Evolutionary conservation across 2,329 filamentous ascomycete species (phyloP).

Genomic region (Colletotrichum sublineola): DNA sequence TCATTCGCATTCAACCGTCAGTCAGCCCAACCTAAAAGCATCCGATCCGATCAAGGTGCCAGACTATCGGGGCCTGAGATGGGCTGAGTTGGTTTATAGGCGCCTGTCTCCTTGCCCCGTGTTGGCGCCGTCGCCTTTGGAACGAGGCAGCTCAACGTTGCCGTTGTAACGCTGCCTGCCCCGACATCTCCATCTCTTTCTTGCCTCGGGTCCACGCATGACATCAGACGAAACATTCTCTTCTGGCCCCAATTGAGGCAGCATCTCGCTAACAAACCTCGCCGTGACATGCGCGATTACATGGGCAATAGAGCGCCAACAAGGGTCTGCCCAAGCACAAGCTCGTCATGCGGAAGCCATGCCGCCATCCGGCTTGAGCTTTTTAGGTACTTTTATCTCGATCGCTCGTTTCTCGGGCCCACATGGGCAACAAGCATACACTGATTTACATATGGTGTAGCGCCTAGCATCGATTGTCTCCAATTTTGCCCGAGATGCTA

Average conservation of each 20-base stretch:
- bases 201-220: slow-evolving; percentile 24
- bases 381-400: neutral
- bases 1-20: slow-evolving; percentile 5
- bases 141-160: neutral
- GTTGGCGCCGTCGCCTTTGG: slow-evolving; percentile 2
- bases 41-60: neutral
- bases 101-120: neutral
- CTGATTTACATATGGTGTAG: neutral
- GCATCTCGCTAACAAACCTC: slow-evolving; percentile 8
- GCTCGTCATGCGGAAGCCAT: neutral
- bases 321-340: slow-evolving; percentile 13
- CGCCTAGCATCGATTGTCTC: slow-evolving; percentile 25
- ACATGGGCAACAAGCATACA: slow-evolving; percentile 1
- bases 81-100: slow-evolving; percentile 29
- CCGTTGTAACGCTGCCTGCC: slow-evolving; percentile 7
- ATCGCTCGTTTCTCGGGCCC: slow-evolving; percentile 5
- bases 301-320: neutral
- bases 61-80: slow-evolving; percentile 26
- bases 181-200: slow-evolving; percentile 13
- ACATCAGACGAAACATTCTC: slow-evolving; percentile 37
- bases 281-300: neutral
- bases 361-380: slow-evolving; percentile 26
- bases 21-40: slow-evolving; percentile 27
- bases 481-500: slow-evolving; percentile 25
- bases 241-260: neutral